Percentiles rank a stretch among this genome's conserved stretches.
Conservation (phyloP, 306 rosid species). For the Quercus cerris region DNA sequence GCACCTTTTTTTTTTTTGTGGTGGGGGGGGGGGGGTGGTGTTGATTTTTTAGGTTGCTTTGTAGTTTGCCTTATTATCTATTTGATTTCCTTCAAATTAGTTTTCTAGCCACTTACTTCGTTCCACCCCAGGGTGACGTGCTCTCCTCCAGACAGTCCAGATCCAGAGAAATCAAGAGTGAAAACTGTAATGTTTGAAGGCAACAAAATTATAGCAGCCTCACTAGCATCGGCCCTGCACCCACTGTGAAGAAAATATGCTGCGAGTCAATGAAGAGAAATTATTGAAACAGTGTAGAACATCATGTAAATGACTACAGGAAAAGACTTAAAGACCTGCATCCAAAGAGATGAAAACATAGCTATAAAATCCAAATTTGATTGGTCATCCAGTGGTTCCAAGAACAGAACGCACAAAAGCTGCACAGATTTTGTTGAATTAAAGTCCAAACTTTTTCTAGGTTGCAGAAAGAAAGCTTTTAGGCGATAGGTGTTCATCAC, state of each 20-base stretch:
- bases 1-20: no score
- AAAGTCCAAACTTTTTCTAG: neutral
- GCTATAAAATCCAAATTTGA: neutral
- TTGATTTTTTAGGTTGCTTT: no score
- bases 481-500: neutral
- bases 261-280: slow-evolving; percentile 26
- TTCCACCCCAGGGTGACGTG: slow-evolving; percentile 94
- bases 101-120: slow-evolving; percentile 62
- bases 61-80: no score
- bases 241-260: slow-evolving; percentile 61
- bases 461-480: neutral
- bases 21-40: no score
- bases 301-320: slow-evolving; percentile 6
- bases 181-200: slow-evolving; percentile 97
- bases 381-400: slow-evolving; percentile 5
- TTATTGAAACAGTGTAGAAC: neutral
- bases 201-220: slow-evolving; percentile 89
- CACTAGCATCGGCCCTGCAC: slow-evolving; percentile 95
- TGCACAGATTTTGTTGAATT: neutral
- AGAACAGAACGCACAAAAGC: neutral
- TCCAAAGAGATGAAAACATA: neutral
- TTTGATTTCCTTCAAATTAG: slow-evolving; percentile 11
- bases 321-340: slow-evolving; percentile 1
- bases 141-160: slow-evolving; percentile 96
- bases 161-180: slow-evolving; percentile 91